A percentile compares a stretch with the other conserved stretches of the same genome.
Conservation (phyloP, 2,329 filamentous ascomycete species). For the Hortaea werneckii region DNA sequence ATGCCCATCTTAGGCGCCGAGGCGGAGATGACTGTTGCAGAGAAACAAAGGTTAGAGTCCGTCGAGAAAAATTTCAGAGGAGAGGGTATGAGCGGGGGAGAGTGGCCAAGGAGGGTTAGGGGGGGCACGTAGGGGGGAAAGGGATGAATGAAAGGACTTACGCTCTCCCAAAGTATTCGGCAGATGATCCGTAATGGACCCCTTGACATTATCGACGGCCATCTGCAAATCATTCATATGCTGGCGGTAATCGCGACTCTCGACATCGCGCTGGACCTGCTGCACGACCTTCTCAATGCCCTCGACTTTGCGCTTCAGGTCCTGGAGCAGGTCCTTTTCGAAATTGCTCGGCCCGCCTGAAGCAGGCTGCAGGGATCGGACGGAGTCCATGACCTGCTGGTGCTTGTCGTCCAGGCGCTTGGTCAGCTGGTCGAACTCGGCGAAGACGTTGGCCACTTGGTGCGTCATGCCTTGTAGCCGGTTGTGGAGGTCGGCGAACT, state of each 20-base stretch:
- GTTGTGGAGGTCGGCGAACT: constrained; percentile 78
- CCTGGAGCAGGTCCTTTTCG: constrained; percentile 2
- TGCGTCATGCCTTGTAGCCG: constrained; percentile 66
- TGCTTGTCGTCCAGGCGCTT: constrained; percentile 47
- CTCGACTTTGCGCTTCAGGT: constrained; percentile 14
- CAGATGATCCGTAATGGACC: constrained; percentile 41
- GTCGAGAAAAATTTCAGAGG: constrained; percentile 1
- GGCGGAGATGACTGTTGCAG: constrained; percentile 38
- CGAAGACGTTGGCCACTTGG: constrained; percentile 54
- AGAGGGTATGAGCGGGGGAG: no score
- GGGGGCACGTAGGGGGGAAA: not conserved
- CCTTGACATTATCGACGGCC: constrained; percentile 37
- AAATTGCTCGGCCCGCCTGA: not conserved
- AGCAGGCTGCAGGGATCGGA: constrained; percentile 8
- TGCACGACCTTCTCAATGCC: constrained; percentile 43
- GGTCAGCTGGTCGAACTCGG: constrained; percentile 43
- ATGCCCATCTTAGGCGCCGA: constrained; percentile 49
- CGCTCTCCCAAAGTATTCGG: constrained; percentile 40
- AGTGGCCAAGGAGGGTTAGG: no score
- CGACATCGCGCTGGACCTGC: constrained; percentile 43
- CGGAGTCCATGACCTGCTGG: constrained; percentile 35
- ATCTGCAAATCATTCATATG: constrained; percentile 45
- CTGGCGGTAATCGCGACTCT: constrained; percentile 47
- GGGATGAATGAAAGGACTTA: constrained; percentile 27
- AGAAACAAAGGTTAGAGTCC: constrained; percentile 7